phyloP scores from a whole-genome alignment of 2,329 filamentous ascomycete genomes.

The Periconia sp. region DNA sequence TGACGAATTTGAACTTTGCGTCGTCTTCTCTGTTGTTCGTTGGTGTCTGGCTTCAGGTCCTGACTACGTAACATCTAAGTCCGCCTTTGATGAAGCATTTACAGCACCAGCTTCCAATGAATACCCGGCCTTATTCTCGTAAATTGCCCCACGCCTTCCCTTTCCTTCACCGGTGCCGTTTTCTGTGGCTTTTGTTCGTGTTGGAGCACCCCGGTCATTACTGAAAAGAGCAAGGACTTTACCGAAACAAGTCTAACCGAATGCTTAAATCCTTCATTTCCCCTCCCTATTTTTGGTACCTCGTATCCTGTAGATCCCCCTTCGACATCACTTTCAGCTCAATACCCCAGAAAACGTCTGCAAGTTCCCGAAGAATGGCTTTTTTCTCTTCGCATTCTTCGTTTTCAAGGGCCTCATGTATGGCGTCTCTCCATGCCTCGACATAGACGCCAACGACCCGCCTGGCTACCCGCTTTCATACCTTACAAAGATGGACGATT shows the following conservation, averaged over 20 bases:
- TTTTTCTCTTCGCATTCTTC: conserved; percentile 15
- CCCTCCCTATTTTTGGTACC: conserved; percentile 13
- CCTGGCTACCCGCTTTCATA: conserved; percentile 16
- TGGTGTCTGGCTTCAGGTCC: no score
- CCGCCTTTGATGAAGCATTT: no score
- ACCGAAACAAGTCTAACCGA: conserved; percentile 1
- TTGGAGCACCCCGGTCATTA: no score
- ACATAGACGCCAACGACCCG: conserved; percentile 19
- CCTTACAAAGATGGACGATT: conserved; percentile 21
- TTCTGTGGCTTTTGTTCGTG: no score
- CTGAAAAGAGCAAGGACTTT: no score
- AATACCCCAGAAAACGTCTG: conserved; percentile 7
- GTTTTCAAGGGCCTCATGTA: conserved; percentile 15
- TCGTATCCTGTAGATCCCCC: conserved; percentile 12
- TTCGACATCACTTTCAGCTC: conserved; percentile 6
- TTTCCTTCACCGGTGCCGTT: no score
- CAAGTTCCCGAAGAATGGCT: conserved; percentile 7
- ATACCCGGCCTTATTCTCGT: no score
- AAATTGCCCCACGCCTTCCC: no score
- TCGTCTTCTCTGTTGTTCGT: no score
- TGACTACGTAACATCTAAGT: no score
- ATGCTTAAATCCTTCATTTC: neutral
- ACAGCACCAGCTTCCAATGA: no score
- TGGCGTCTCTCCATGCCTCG: conserved; percentile 14
- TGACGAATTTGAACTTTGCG: no score